A percentile compares a stretch with the other conserved stretches of the same genome.
These are phyloP conservation scores for Pythium pyrilobum DNA, from an alignment of 352 stramenopile species.

Conservation along the genomic window DNA sequence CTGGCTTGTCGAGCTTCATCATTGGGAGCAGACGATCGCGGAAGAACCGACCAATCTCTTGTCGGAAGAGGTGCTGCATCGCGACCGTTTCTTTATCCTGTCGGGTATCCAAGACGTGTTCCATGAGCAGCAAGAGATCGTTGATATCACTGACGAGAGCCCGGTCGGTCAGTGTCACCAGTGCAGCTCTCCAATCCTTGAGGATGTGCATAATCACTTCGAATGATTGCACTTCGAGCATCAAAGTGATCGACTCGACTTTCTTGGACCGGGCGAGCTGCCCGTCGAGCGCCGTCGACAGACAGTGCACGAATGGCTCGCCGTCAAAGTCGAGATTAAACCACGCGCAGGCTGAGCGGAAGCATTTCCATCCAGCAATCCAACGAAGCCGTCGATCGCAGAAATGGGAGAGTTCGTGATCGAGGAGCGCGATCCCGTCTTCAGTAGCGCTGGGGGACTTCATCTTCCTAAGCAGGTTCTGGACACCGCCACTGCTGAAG, in stretches of 20 bases:
- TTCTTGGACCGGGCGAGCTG: slow-evolving; percentile 29
- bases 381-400: slow-evolving; percentile 28
- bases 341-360: slow-evolving; percentile 51
- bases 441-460: background rate
- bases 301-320: slow-evolving; percentile 26
- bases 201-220: slow-evolving; percentile 26
- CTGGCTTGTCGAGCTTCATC: slow-evolving; percentile 9
- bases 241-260: slow-evolving; percentile 28
- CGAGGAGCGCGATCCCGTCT: slow-evolving; percentile 30
- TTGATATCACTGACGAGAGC: background rate
- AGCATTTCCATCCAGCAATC: slow-evolving; percentile 63
- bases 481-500: slow-evolving; percentile 26
- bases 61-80: slow-evolving; percentile 39
- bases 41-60: slow-evolving; percentile 49
- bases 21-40: slow-evolving; percentile 36
- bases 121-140: slow-evolving; percentile 43
- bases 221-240: slow-evolving; percentile 25
- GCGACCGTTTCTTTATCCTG: slow-evolving; percentile 14
- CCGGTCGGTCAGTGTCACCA: background rate
- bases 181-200: slow-evolving; percentile 39
- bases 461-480: slow-evolving; percentile 1
- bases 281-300: slow-evolving; percentile 62
- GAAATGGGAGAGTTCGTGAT: slow-evolving; percentile 27
- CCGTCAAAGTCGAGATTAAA: slow-evolving; percentile 36
- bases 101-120: slow-evolving; percentile 29